Conservation (phyloP, 305 asterid genomes). For the Fraxinus sp. region DNA sequence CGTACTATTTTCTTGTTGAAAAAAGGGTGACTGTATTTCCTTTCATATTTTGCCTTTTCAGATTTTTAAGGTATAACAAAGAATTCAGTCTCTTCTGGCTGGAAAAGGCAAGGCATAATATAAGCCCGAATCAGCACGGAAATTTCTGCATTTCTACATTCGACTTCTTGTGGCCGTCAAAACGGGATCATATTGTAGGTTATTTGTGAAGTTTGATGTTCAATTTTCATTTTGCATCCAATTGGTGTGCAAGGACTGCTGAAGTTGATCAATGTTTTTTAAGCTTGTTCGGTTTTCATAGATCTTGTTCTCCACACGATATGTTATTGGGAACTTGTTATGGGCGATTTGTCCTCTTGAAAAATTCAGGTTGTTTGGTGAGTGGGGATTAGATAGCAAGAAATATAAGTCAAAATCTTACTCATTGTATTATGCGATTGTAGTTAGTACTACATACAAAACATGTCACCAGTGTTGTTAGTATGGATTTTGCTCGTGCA, state of each 20-base stretch:
- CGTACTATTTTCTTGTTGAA: not conserved
- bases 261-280: conserved; percentile 20
- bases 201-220: conserved; percentile 13
- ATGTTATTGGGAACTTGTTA: not conserved
- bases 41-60: conserved; percentile 24
- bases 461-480: not conserved
- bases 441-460: not conserved
- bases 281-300: conserved; percentile 13
- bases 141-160: conserved; percentile 20
- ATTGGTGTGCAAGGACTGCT: conserved; percentile 26
- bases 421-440: not conserved
- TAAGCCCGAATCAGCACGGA: conserved; percentile 8
- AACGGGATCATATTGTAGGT: conserved; percentile 31
- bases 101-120: conserved; percentile 72
- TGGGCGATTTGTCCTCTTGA: not conserved
- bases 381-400: too few species aligned
- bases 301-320: conserved; percentile 3
- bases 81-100: conserved; percentile 71
- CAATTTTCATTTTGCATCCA: conserved; percentile 29
- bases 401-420: not conserved
- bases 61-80: conserved; percentile 75
- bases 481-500: too few species aligned
- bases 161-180: conserved; percentile 12
- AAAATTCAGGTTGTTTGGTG: not conserved
- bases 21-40: not conserved